phyloP scores from a whole-genome alignment of 2,329 filamentous ascomycete species.

The Sclerotinia borealis region DNA sequence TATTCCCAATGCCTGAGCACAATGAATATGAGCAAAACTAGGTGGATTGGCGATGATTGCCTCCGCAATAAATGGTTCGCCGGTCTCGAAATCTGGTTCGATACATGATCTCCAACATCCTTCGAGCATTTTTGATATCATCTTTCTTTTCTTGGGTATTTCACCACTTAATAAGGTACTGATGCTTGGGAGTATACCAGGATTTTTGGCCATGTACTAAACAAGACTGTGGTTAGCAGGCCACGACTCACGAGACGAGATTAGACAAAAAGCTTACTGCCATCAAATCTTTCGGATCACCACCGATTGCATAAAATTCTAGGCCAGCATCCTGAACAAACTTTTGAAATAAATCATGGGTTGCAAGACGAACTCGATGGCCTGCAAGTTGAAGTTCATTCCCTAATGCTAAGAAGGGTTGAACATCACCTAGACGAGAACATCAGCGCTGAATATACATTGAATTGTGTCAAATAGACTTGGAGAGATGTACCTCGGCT shows the following conservation, averaged over 20 bases:
- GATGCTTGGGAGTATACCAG: slow-evolving; percentile 72
- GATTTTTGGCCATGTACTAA: slow-evolving; percentile 61
- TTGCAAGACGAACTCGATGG: slow-evolving; percentile 70
- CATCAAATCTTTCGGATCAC: slow-evolving; percentile 49
- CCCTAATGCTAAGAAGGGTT: slow-evolving; percentile 71
- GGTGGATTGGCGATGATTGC: slow-evolving; percentile 78
- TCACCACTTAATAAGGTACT: slow-evolving; percentile 69
- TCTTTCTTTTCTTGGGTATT: slow-evolving; percentile 62
- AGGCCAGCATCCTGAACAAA: slow-evolving; percentile 65
- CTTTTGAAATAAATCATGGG: slow-evolving; percentile 68
- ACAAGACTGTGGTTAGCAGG: not conserved
- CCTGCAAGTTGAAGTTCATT: slow-evolving; percentile 60
- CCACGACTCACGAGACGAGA: too few species aligned
- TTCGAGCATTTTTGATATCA: slow-evolving; percentile 69
- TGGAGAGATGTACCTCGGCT: slow-evolving; percentile 47
- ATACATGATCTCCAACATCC: slow-evolving; percentile 81
- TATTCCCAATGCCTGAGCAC: not conserved
- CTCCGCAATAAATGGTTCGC: slow-evolving; percentile 53
- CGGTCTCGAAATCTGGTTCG: slow-evolving; percentile 38
- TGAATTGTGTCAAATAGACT: not conserved
- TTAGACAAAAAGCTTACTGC: not conserved
- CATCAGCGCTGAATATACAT: not conserved
- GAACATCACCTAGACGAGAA: slow-evolving; percentile 48
- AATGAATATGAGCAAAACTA: slow-evolving; percentile 55
- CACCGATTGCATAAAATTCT: slow-evolving; percentile 75